Percentiles rank a stretch among this genome's conserved stretches.
phyloP scores from a whole-genome alignment of 352 stramenopile genomes.

The Globisporangium barbulae region DNA sequence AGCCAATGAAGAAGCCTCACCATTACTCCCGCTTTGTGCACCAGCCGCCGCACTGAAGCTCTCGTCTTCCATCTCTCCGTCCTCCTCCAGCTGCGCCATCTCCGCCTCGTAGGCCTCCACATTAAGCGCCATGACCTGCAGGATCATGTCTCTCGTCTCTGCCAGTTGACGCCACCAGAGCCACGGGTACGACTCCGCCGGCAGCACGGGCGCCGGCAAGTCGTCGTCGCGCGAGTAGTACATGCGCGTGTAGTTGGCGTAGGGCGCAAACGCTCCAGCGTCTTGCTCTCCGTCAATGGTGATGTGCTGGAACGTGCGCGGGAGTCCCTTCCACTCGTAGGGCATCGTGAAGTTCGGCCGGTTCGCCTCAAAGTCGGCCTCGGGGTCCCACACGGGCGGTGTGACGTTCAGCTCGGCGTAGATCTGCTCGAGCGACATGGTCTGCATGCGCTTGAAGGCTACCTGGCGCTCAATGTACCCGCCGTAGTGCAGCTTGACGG shows the following conservation, averaged over 20 bases:
- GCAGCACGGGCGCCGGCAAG: constrained; percentile 31
- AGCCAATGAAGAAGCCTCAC: not conserved
- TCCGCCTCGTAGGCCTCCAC: constrained; percentile 3
- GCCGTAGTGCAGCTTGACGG: constrained; percentile 38
- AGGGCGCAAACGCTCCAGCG: constrained; percentile 33
- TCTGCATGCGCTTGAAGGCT: constrained; percentile 21
- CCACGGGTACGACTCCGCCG: constrained; percentile 48
- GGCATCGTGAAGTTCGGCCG: constrained; percentile 28
- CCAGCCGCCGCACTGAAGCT: not conserved
- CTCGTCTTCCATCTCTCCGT: not conserved
- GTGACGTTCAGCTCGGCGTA: constrained; percentile 35
- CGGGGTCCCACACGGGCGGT: constrained; percentile 19
- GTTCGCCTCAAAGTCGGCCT: constrained; percentile 16
- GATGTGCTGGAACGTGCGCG: constrained; percentile 16
- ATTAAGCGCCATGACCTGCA: constrained; percentile 26
- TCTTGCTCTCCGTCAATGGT: not conserved
- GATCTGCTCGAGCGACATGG: constrained; percentile 42
- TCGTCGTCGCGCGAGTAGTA: constrained; percentile 44
- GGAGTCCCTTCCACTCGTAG: constrained; percentile 25
- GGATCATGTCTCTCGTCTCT: constrained; percentile 21
- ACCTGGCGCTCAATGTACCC: constrained; percentile 36
- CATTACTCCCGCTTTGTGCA: not conserved
- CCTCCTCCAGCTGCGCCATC: constrained; percentile 1
- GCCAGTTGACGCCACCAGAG: constrained; percentile 32
- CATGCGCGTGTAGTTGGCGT: constrained; percentile 33